Evolutionary conservation across 768 basidiomycete genomes (phyloP).

Genomic region (Dictyophora rubrovolvata): DNA sequence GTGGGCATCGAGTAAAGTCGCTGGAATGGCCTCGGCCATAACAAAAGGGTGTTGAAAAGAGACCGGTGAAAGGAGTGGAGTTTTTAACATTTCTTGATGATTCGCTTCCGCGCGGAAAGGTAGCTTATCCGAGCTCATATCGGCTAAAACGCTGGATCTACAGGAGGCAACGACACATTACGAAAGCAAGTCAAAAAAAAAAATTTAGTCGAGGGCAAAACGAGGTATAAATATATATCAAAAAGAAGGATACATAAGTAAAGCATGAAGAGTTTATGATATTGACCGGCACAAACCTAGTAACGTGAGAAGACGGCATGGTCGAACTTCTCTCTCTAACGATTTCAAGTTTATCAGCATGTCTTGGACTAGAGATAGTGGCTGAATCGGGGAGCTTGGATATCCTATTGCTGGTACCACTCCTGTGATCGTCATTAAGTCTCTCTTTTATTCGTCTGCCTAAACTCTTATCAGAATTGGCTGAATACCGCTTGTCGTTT

Average conservation of each 20-base stretch:
- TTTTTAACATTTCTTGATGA: background rate
- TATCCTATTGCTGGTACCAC: too few species aligned
- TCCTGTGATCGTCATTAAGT: background rate
- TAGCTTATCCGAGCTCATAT: background rate
- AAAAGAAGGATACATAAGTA: background rate
- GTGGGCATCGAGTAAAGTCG: background rate
- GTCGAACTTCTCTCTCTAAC: background rate
- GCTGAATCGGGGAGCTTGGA: background rate
- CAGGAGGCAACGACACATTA: background rate
- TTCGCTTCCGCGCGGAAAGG: background rate
- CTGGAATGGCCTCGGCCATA: background rate
- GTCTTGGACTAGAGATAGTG: background rate
- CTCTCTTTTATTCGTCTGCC: background rate
- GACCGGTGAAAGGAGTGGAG: background rate
- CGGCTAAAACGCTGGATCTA: background rate
- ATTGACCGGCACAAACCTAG: background rate
- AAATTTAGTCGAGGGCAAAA: too few species aligned
- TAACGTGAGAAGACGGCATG: background rate
- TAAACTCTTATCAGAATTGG: constrained; percentile 7
- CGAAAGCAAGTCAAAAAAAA: too few species aligned
- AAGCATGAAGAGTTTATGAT: background rate
- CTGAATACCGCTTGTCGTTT: background rate
- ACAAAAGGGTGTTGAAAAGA: background rate
- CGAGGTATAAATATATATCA: too few species aligned
- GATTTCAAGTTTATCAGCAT: background rate